A percentile compares a stretch with the other conserved stretches of the same genome.
These are phyloP conservation scores for Candida arabinofermentans DNA, from an alignment of 805 yeast genomes.

Conservation along the genomic window DNA sequence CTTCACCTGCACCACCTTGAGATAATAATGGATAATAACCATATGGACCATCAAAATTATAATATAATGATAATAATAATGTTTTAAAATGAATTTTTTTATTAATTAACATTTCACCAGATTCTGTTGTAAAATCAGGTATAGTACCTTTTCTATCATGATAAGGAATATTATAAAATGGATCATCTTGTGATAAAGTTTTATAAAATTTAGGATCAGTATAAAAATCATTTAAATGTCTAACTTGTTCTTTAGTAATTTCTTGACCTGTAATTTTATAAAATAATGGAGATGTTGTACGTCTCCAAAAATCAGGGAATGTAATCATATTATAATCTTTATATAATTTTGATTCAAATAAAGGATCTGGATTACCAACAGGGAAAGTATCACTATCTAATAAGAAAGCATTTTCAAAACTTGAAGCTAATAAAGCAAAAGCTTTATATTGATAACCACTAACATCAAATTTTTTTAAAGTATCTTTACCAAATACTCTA, in stretches of 20 bases:
- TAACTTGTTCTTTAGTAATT: slow-evolving; percentile 30
- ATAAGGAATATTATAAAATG: slow-evolving; percentile 35
- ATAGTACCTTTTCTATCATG: slow-evolving; percentile 67
- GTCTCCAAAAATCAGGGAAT: slow-evolving; percentile 61
- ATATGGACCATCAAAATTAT: slow-evolving; percentile 60
- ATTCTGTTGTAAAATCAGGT: slow-evolving; percentile 66
- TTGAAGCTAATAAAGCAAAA: slow-evolving; percentile 53
- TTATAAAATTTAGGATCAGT: slow-evolving; percentile 29
- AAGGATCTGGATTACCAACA: slow-evolving; percentile 42
- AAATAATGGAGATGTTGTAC: slow-evolving; percentile 49
- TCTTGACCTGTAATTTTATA: slow-evolving; percentile 40
- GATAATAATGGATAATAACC: slow-evolving; percentile 56
- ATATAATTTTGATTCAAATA: slow-evolving; percentile 58
- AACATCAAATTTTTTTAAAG: slow-evolving; percentile 45
- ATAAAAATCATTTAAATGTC: slow-evolving; percentile 30
- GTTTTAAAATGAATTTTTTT: slow-evolving; percentile 55
- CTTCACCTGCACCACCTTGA: slow-evolving; percentile 67
- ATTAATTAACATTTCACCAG: slow-evolving; percentile 61
- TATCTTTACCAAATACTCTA: slow-evolving; percentile 54
- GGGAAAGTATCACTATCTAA: slow-evolving; percentile 53
- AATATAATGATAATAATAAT: slow-evolving; percentile 57
- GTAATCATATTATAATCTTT: slow-evolving; percentile 44
- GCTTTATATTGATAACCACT: slow-evolving; percentile 68
- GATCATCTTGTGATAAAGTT: slow-evolving; percentile 33
- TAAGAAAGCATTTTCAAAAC: slow-evolving; percentile 48